Evolutionary conservation across 208 protist genomes (phyloP).

Genomic region (Trypanosoma congolense): DNA sequence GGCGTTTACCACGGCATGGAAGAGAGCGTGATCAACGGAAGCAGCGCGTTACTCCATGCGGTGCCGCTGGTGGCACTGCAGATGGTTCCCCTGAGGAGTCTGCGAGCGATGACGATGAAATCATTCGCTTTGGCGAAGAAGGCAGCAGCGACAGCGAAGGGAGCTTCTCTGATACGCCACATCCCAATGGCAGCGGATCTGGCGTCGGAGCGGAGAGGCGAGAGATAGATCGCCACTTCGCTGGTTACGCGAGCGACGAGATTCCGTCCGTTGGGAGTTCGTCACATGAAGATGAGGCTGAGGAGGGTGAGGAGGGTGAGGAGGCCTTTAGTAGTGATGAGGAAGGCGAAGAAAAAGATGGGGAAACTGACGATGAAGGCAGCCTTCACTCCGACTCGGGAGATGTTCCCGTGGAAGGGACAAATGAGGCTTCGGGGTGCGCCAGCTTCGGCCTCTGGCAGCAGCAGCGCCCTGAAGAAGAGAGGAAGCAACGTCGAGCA

Average conservation of each 20-base stretch:
- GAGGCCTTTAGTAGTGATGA: conserved; percentile 14
- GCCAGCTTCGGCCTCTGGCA: conserved; percentile 11
- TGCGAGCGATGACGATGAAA: conserved; percentile 23
- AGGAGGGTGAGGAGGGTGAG: conserved; percentile 18
- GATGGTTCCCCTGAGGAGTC: conserved; percentile 17
- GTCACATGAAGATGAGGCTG: conserved; percentile 14
- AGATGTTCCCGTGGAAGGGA: conserved; percentile 3
- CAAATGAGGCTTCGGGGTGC: conserved; percentile 1
- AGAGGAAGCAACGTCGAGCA: neutral
- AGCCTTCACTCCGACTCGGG: neutral
- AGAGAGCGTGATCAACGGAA: neutral
- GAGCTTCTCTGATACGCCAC: neutral
- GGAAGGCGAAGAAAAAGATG: conserved; percentile 21
- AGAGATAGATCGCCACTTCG: conserved; percentile 29
- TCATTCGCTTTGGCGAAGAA: conserved; percentile 31
- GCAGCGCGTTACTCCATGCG: too few species aligned
- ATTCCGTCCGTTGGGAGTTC: conserved; percentile 7
- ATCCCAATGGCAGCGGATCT: conserved; percentile 3
- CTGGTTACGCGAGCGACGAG: conserved; percentile 26
- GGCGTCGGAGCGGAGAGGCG: neutral
- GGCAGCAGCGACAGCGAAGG: neutral
- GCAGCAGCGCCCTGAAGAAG: conserved; percentile 12
- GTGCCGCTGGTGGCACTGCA: too few species aligned
- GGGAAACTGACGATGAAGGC: conserved; percentile 1
- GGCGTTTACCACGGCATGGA: conserved; percentile 9